phyloP scores from a whole-genome alignment of 164 flowering plant species.

The Annona cherimola region DNA sequence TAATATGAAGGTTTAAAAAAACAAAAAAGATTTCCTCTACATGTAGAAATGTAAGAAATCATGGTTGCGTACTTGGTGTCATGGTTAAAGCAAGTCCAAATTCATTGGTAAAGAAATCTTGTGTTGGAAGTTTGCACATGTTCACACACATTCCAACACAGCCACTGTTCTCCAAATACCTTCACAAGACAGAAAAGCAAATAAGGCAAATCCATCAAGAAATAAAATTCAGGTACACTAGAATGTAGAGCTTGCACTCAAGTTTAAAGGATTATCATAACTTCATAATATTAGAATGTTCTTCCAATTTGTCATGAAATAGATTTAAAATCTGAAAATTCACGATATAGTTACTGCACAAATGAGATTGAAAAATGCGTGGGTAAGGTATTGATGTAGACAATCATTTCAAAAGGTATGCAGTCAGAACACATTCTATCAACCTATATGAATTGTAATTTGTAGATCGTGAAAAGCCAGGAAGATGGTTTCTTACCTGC shows the following conservation, averaged over 20 bases:
- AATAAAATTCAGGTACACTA: not conserved
- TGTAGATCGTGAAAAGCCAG: not conserved
- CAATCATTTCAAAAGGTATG: not conserved
- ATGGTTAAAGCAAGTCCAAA: constrained; percentile 96
- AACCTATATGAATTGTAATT: not conserved
- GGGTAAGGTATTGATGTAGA: not conserved
- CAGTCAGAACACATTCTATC: not conserved
- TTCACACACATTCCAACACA: constrained; percentile 97
- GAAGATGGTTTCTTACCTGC: constrained; percentile 49
- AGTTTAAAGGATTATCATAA: not conserved
- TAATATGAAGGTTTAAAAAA: not conserved
- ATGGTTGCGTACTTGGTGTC: constrained; percentile 66
- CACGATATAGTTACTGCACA: too few relatives aligned
- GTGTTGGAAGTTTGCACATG: constrained; percentile 98
- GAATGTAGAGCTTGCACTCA: not conserved
- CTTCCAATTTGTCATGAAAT: not conserved
- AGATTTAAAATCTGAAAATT: too few relatives aligned
- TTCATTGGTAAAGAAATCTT: constrained; percentile 97
- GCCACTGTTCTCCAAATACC: constrained; percentile 97
- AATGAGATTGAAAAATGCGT: not conserved
- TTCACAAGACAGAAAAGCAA: constrained; percentile 7
- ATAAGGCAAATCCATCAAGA: not conserved
- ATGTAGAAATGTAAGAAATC: not conserved
- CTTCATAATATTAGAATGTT: too few relatives aligned
- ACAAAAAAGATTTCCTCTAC: not conserved